phyloP scores from a whole-genome alignment of 2,329 filamentous ascomycete species.

The Fusarium hainanense region DNA sequence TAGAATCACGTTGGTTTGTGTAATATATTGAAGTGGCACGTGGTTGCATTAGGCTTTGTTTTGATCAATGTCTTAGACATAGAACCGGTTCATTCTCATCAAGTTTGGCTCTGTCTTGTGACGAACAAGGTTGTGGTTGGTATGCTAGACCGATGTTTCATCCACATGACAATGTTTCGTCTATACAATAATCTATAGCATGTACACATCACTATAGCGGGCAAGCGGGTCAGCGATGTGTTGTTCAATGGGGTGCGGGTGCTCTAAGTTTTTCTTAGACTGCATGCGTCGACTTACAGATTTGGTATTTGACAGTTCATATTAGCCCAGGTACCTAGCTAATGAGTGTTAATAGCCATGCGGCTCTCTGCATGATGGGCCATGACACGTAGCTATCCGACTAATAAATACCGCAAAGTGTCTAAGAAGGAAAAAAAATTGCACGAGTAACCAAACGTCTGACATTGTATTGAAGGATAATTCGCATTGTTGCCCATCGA shows the following conservation, averaged over 20 bases:
- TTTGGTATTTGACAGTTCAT: not conserved
- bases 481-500: not conserved
- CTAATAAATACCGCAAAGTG: not conserved
- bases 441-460: not conserved
- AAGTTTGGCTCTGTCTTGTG: conserved; percentile 5
- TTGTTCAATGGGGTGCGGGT: conserved; percentile 1
- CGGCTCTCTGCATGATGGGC: conserved; percentile 5
- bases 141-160: conserved; percentile 17
- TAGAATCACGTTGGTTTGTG: not conserved
- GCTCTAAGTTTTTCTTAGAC: not conserved
- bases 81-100: not conserved
- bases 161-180: conserved; percentile 21
- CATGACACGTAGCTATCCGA: not conserved
- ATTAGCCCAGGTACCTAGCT: not conserved
- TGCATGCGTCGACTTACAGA: not conserved
- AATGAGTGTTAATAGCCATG: not conserved
- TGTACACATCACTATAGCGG: conserved; percentile 4
- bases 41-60: not conserved
- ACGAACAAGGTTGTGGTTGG: conserved; percentile 5
- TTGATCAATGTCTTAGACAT: not conserved
- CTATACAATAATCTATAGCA: not conserved
- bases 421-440: not conserved
- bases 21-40: not conserved
- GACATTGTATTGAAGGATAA: no score
- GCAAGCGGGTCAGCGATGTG: not conserved